Evolutionary conservation across 148 eudicot genomes (phyloP), one percentile per base, ranked within the genome.

Genomic region (Arbutus unedo): DNA sequence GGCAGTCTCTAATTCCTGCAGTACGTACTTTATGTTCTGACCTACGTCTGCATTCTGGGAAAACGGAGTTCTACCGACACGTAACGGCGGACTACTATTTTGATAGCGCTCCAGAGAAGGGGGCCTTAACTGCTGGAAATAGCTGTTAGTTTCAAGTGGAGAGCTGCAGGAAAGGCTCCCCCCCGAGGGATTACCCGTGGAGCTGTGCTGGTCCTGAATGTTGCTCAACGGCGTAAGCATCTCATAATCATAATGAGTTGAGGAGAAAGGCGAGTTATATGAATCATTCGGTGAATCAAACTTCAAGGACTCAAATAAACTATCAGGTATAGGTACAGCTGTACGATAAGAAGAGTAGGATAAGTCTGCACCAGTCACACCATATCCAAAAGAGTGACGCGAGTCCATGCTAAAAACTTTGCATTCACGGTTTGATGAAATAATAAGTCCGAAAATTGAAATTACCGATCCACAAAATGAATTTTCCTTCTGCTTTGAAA

Each of bases 1-100:
- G 73, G 88, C 96, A 13, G 85, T 90, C 78, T 95, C 98, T 54
- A 95, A 82, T 80, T 95, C 90, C 79, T 81, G 88, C 85, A 95
- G 84, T 25, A 89, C 86, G 83, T 86, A 67, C 60, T 81, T 83
- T 48, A 91, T 87, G 76, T 86, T 85, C 47, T 71, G 88, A 57
- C 84, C 88, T 73, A 70, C 49, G 53, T 79, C 85, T 81, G 82
- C 83, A 84, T 76, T 81, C 64, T 84, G 83, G 38, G 79, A 66
- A 43, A 81, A 81, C 55, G 87, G 60, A 74, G 67, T 78, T 62
- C 81, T 83, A 0, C 81, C 82, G 54, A 88, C 43, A 70, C 80
- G 55, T 13, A 56, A 57, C 15, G 16, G 76, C 8, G 64, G 64
- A 38, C 15, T 79, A 31, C 80, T 79, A 41, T 60, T 88, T 78